phyloP scores from a whole-genome alignment of 2,329 filamentous ascomycete genomes.

The Aspergillus floridensis region DNA sequence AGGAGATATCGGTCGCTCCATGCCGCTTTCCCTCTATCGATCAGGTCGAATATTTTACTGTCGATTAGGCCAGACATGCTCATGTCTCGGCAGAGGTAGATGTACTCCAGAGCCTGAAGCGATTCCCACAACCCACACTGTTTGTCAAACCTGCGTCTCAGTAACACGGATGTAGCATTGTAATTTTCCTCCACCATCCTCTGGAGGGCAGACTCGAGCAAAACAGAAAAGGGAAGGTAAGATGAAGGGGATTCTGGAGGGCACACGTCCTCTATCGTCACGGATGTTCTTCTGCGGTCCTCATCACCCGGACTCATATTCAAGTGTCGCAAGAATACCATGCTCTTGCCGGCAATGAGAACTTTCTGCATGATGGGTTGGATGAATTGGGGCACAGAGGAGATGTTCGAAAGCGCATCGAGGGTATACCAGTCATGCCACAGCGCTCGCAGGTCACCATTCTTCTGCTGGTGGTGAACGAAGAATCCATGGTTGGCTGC shows the following conservation, averaged over 20 bases:
- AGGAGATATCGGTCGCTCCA: conserved; percentile 84
- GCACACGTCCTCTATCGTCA: conserved; percentile 31
- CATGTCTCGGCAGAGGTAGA: conserved; percentile 78
- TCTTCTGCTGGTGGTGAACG: conserved; percentile 58
- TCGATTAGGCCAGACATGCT: conserved; percentile 65
- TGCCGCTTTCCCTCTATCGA: conserved; percentile 58
- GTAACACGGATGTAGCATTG: conserved; percentile 62
- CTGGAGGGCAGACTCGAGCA: conserved; percentile 69
- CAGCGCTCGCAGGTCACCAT: conserved; percentile 60
- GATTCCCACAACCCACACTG: conserved; percentile 65
- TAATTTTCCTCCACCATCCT: conserved; percentile 76
- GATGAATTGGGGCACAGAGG: conserved; percentile 74
- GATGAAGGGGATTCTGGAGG: conserved; percentile 39
- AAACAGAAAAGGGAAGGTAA: conserved; percentile 55
- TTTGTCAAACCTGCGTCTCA: conserved; percentile 66
- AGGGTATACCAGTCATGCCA: conserved; percentile 77
- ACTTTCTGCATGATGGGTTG: conserved; percentile 67
- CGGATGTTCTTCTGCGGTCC: conserved; percentile 35
- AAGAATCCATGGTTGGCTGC: conserved; percentile 71
- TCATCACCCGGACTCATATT: conserved; percentile 42
- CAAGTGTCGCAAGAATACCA: conserved; percentile 76
- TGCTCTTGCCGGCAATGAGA: conserved; percentile 84
- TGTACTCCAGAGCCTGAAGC: conserved; percentile 63
- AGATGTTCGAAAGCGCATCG: conserved; percentile 53
- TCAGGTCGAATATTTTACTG: conserved; percentile 67